phyloP scores from a whole-genome alignment of 306 rosid species.

The Senna siamea region DNA sequence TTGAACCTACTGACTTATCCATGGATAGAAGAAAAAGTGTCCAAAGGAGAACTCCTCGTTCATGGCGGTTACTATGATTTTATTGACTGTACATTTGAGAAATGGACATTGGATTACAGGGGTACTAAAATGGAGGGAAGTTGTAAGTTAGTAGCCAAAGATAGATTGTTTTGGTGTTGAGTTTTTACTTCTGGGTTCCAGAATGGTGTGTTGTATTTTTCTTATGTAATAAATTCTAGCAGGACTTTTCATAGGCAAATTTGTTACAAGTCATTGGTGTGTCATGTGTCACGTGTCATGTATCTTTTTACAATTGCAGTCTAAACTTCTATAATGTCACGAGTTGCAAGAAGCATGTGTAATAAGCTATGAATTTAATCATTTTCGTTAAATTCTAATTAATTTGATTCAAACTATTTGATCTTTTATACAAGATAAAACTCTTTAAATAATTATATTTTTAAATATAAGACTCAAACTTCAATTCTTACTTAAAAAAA shows the following conservation, averaged over 20 bases:
- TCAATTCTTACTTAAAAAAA: too few species aligned
- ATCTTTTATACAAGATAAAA: too few species aligned
- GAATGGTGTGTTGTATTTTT: not conserved
- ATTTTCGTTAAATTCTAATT: too few species aligned
- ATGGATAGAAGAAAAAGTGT: conserved; percentile 90
- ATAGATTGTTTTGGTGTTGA: conserved; percentile 70
- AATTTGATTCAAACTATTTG: too few species aligned
- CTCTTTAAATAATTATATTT: too few species aligned
- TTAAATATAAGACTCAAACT: too few species aligned
- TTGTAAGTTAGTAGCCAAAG: conserved; percentile 58
- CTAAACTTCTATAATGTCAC: too few species aligned
- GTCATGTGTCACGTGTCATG: too few species aligned
- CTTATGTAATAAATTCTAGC: conserved; percentile 12
- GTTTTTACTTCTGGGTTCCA: conserved; percentile 24
- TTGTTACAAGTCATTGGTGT: too few species aligned
- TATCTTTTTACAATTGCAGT: too few species aligned
- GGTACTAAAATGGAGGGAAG: conserved; percentile 54
- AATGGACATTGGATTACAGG: conserved; percentile 86
- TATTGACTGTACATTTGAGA: conserved; percentile 87
- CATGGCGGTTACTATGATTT: conserved; percentile 96
- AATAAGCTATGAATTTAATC: too few species aligned
- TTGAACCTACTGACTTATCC: conserved; percentile 83
- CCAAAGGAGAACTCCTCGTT: conserved; percentile 61
- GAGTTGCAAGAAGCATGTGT: too few species aligned
- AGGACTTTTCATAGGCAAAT: conserved; percentile 26